Conservation (phyloP, 2,329 filamentous ascomycete genomes). For the Penicillium sp. region DNA sequence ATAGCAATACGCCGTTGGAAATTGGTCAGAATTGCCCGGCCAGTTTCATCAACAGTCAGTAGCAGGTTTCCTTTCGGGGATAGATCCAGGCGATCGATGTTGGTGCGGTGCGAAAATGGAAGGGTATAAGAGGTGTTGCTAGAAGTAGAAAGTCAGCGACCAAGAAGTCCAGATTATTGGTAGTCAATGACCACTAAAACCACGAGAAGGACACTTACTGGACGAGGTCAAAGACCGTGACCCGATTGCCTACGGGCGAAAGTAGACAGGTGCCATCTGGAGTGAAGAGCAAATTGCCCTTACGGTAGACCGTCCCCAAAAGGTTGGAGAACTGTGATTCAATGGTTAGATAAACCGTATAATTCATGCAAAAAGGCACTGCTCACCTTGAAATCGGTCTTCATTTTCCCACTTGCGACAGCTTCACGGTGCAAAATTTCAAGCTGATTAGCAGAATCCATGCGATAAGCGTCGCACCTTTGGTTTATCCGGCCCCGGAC, state of each 20-base stretch:
- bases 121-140: constrained; percentile 57
- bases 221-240: constrained; percentile 93
- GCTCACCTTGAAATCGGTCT: constrained; percentile 94
- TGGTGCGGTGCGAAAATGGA: constrained; percentile 81
- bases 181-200: too few relatives aligned
- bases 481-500: constrained; percentile 14
- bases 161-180: neutral
- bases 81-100: constrained; percentile 84
- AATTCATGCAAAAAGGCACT: neutral
- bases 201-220: constrained; percentile 62
- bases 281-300: constrained; percentile 95
- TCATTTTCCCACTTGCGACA: constrained; percentile 62
- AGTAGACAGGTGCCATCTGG: constrained; percentile 94
- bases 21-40: constrained; percentile 89
- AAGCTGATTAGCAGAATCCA: constrained; percentile 10
- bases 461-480: constrained; percentile 28
- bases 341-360: neutral
- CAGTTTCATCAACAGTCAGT: constrained; percentile 91
- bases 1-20: constrained; percentile 81
- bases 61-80: constrained; percentile 89
- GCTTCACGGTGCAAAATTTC: constrained; percentile 26
- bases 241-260: constrained; percentile 93
- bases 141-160: neutral
- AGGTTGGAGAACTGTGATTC: constrained; percentile 85
- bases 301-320: constrained; percentile 95